A percentile compares a stretch with the other conserved stretches of the same genome.
These are phyloP conservation scores for Hypoxylon sp. DNA, from an alignment of 2,329 filamentous ascomycete genomes.

Conservation along the genomic window DNA sequence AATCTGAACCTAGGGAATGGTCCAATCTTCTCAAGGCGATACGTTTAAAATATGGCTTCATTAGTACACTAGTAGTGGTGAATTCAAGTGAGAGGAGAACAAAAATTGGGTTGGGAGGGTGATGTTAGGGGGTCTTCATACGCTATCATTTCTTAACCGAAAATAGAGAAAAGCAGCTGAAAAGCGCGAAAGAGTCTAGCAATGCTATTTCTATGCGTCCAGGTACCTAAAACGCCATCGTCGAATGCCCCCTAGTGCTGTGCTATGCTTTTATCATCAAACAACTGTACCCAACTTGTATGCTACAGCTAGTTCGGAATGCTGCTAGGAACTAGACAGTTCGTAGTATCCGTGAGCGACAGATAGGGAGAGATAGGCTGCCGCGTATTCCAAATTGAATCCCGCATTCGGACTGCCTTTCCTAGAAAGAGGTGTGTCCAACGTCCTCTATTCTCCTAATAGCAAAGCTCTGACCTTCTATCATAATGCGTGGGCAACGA, in stretches of 20 bases:
- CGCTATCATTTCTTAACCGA: not conserved
- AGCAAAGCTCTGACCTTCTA: not conserved
- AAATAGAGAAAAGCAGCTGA: not conserved
- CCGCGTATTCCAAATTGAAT: not conserved
- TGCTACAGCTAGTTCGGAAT: not conserved
- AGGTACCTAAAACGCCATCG: conserved; percentile 25
- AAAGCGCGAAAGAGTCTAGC: conserved; percentile 11
- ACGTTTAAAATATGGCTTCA: too few relatives aligned
- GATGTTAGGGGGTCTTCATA: not conserved
- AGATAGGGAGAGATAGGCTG: not conserved
- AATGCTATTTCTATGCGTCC: conserved; percentile 30
- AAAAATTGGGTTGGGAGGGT: too few relatives aligned
- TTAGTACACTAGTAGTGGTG: too few relatives aligned
- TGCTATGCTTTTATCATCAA: conserved; percentile 29
- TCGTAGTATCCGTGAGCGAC: not conserved
- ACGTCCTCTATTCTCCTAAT: not conserved
- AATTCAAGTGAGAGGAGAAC: too few relatives aligned
- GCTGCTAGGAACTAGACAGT: not conserved
- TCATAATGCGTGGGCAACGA: not conserved
- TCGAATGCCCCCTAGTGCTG: conserved; percentile 21
- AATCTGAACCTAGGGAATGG: too few relatives aligned
- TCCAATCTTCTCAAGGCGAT: too few relatives aligned
- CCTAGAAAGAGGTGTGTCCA: not conserved
- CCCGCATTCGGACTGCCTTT: not conserved
- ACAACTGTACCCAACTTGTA: conserved; percentile 7